Conservation (phyloP, 2,329 filamentous ascomycete species). For the Blastomyces percursus region DNA sequence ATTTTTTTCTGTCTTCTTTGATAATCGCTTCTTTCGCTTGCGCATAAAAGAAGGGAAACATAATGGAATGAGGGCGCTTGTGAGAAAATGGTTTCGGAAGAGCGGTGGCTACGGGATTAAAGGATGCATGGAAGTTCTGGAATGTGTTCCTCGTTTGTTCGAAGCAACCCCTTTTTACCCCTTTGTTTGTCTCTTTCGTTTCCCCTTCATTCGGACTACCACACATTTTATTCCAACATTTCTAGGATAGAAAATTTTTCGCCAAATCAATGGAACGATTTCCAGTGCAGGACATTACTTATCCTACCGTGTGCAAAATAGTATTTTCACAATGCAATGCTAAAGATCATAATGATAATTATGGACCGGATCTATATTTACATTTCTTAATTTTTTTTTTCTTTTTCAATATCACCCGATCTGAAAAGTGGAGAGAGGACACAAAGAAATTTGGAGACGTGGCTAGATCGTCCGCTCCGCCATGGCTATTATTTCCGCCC, state of each 20-base stretch:
- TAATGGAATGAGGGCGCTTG: neutral
- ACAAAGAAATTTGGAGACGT: neutral
- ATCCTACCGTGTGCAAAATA: no score
- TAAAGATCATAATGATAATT: no score
- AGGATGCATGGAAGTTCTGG: neutral
- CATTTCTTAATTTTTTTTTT: neutral
- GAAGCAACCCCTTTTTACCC: neutral
- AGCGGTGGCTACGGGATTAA: neutral
- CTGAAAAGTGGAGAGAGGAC: neutral
- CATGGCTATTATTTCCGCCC: no score
- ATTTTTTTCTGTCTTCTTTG: neutral
- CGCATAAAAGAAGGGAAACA: neutral
- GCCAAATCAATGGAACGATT: neutral
- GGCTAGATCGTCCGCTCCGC: no score
- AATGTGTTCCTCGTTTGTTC: neutral
- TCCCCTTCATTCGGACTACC: neutral
- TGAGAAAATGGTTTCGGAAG: neutral
- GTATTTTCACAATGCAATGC: no score
- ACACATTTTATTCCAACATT: no score
- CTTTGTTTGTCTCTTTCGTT: neutral
- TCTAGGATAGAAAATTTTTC: no score
- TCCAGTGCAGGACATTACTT: neutral
- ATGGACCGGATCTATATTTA: neutral
- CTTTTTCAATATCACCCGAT: neutral
- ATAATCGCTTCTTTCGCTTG: neutral